Conservation (phyloP, 2,329 filamentous ascomycete genomes). For the Albifimbria verrucaria region DNA sequence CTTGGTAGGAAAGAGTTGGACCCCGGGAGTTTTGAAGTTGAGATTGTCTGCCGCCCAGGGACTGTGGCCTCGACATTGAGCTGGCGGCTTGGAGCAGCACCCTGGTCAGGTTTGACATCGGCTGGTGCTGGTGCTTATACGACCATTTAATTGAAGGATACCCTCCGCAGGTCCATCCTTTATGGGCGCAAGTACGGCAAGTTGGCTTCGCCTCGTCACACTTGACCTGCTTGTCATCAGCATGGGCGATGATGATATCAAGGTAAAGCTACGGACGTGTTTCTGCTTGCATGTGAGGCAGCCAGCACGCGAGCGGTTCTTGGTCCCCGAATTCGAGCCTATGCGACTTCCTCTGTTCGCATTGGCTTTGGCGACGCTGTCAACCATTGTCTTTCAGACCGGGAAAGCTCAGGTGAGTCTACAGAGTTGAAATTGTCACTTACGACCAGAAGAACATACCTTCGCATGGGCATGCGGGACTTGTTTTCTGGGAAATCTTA, state of each 20-base stretch:
- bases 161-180: neutral
- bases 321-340: too few species aligned
- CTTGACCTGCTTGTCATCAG: neutral
- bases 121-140: neutral
- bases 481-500: too few species aligned
- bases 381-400: too few species aligned
- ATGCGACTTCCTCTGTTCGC: too few species aligned
- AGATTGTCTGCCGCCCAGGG: too few species aligned
- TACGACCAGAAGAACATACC: too few species aligned
- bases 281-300: neutral
- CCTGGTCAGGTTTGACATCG: neutral
- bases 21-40: neutral
- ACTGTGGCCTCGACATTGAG: too few species aligned
- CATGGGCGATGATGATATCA: neutral
- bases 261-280: neutral
- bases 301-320: neutral
- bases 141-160: neutral
- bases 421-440: too few species aligned
- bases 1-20: neutral
- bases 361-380: too few species aligned
- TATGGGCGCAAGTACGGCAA: neutral
- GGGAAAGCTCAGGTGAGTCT: too few species aligned
- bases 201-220: neutral
- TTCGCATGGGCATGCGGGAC: too few species aligned
- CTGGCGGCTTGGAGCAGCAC: neutral